Conservation (phyloP, 495 filamentous ascomycete genomes). For the Daldinia loculata region DNA sequence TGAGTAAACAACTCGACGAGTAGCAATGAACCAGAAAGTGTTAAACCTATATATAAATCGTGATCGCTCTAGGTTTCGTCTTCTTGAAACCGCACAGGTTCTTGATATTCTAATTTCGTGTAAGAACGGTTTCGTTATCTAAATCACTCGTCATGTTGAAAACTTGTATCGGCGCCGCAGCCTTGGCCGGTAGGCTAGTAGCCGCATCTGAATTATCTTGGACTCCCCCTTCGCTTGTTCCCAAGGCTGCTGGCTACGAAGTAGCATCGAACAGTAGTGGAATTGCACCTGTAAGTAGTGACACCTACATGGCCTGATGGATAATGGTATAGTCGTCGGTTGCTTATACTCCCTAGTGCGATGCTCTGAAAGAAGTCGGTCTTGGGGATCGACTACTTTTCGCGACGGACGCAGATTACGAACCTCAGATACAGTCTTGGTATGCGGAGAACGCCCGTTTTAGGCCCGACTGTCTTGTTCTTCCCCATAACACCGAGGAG, state of each 20-base stretch:
- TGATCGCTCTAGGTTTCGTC: not conserved
- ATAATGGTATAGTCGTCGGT: not conserved
- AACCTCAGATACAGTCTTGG: constrained; percentile 45
- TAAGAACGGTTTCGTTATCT: not conserved
- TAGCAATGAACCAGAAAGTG: too few relatives aligned
- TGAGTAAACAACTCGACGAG: not conserved
- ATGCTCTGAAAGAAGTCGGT: constrained; percentile 33
- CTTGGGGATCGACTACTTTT: constrained; percentile 39
- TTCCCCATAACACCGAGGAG: constrained; percentile 46
- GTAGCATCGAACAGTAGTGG: constrained; percentile 12
- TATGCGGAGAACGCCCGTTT: constrained; percentile 56
- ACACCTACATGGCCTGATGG: too few relatives aligned
- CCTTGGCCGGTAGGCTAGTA: not conserved
- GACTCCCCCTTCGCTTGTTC: not conserved
- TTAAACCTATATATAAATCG: not conserved
- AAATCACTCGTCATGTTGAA: constrained; percentile 18
- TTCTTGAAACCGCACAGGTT: not conserved
- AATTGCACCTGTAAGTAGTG: constrained; percentile 13
- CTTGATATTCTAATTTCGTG: not conserved
- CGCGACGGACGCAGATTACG: constrained; percentile 35
- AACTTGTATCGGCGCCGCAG: not conserved
- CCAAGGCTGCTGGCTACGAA: not conserved
- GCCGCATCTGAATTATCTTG: constrained; percentile 3
- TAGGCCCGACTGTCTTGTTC: constrained; percentile 51
- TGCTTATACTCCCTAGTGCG: constrained; percentile 34